These are phyloP conservation scores for Amanita phalloides DNA, from an alignment of 768 basidiomycete species.

Conservation along the genomic window DNA sequence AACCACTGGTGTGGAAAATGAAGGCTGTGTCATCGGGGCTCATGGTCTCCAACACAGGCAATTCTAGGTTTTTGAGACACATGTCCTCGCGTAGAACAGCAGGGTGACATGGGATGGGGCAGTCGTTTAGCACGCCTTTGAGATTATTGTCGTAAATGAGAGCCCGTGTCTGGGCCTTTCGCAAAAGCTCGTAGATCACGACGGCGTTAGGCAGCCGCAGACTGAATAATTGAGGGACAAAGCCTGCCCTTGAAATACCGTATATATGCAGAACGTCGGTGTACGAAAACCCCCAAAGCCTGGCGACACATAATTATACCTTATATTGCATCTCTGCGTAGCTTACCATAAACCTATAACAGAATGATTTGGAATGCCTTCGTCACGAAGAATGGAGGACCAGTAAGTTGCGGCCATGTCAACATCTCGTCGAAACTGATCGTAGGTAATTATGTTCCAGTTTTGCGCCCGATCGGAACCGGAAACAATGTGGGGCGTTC, in stretches of 20 bases:
- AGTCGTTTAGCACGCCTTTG: conserved; percentile 27
- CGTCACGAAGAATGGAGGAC: conserved; percentile 34
- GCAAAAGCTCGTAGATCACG: conserved; percentile 61
- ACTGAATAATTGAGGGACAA: conserved; percentile 70
- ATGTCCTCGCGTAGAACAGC: conserved; percentile 30
- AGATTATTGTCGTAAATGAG: conserved; percentile 58
- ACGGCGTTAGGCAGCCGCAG: conserved; percentile 64
- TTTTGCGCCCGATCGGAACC: conserved; percentile 28
- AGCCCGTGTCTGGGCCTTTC: conserved; percentile 49
- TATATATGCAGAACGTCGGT: conserved; percentile 65
- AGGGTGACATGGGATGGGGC: conserved; percentile 38
- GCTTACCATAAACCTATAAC: conserved; percentile 63
- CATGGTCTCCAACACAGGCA: conserved; percentile 32
- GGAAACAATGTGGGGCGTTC: conserved; percentile 39
- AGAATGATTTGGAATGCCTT: conserved; percentile 39
- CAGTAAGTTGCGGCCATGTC: conserved; percentile 58
- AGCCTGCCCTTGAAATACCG: conserved; percentile 65
- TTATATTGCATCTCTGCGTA: background rate
- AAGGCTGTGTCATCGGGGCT: conserved; percentile 38
- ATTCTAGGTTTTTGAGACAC: conserved; percentile 22
- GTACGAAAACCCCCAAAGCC: conserved; percentile 68
- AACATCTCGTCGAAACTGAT: conserved; percentile 54
- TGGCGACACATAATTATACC: conserved; percentile 15
- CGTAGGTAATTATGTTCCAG: conserved; percentile 58
- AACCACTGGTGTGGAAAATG: conserved; percentile 75